phyloP scores from a whole-genome alignment of 2,329 filamentous ascomycete genomes.

The Botrytis elliptica region DNA sequence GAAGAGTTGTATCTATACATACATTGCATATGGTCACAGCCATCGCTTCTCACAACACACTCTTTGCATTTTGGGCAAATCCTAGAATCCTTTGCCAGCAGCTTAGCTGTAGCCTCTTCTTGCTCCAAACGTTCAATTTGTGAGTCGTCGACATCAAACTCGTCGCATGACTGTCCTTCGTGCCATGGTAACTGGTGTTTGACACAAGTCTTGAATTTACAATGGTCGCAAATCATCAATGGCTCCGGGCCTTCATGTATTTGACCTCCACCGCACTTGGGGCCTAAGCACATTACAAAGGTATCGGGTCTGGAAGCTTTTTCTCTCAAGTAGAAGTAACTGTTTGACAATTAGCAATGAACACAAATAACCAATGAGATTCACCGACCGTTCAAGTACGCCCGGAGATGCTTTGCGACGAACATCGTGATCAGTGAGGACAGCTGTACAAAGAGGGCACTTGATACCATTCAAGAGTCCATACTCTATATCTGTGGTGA shows the following conservation, averaged over 20 bases:
- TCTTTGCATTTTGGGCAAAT: conserved; percentile 31
- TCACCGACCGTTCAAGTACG: conserved; percentile 5
- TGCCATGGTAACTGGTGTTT: conserved; percentile 34
- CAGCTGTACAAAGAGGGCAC: conserved; percentile 8
- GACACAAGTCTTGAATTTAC: conserved; percentile 29
- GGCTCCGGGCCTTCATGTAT: conserved; percentile 24
- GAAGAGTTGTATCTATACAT: not conserved
- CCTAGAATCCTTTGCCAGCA: conserved; percentile 27
- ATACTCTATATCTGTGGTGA: not conserved
- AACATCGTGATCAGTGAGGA: conserved; percentile 3
- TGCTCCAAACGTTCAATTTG: conserved; percentile 33
- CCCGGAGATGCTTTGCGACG: not conserved
- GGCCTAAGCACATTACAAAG: conserved; percentile 26
- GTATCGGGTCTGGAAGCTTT: not conserved
- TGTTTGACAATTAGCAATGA: not conserved
- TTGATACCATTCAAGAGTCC: not conserved
- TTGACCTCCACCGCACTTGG: conserved; percentile 27
- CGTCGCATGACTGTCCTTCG: conserved; percentile 29
- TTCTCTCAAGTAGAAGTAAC: conserved; percentile 9
- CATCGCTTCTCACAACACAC: conserved; percentile 27
- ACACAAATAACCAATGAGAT: not conserved
- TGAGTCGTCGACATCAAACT: conserved; percentile 29
- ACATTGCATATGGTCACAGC: conserved; percentile 34
- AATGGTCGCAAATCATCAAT: conserved; percentile 30
- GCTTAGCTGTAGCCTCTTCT: conserved; percentile 31